Base-by-base conservation (phyloP, 2,329 filamentous ascomycete genomes). In the Penicillium nordicum region DNA sequence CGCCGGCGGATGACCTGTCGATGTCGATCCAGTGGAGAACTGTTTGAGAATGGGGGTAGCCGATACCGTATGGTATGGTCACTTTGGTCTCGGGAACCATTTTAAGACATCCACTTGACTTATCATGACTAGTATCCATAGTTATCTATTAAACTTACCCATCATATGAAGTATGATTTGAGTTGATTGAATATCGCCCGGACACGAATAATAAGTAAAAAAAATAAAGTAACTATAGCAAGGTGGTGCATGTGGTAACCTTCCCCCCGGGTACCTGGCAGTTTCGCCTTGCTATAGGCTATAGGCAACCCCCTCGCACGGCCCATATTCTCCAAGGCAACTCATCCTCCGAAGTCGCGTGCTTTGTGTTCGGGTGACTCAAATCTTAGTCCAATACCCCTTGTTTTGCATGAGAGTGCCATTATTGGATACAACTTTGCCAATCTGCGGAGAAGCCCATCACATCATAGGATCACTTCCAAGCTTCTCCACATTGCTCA, bases 261-360 rank as follows among this genome's bases (percentile, higher is more conserved):
- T 32, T 29, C 25, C 41, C 46, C 23, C 52, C 57, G 57, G 61
- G 61, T 63, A 61, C 61, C 61, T 62, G 61, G 57, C 60, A 64
- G 53, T 53, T 16, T 51, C 32, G 43, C 16, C 43, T 25, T 47
- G 9, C 21, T 11, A 34, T 47, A 36, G 44, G 30, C 21, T 18
- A 36, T 45, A 50, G 40, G 40, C 38, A 51, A 44, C 23, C 29
- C 18, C 42, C 49, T 57, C 50, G 54, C 54, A 53, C 50, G 51
- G 37, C 47, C 48, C 36, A 46, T 30, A 46, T 55, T 23, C n/a
- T 55, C 52, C 58, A 59, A 63, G 61, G 61, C 59, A 62, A 57
- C 55, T 62, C 46, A 37, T 44, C 50, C 53, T 62, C 61, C 57
- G 57, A 61, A 58, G 62, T 65, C 63, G 63, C 62, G 63, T 65